phyloP scores from a whole-genome alignment of 345 rosid species.

The Eucalyptus marginata region DNA sequence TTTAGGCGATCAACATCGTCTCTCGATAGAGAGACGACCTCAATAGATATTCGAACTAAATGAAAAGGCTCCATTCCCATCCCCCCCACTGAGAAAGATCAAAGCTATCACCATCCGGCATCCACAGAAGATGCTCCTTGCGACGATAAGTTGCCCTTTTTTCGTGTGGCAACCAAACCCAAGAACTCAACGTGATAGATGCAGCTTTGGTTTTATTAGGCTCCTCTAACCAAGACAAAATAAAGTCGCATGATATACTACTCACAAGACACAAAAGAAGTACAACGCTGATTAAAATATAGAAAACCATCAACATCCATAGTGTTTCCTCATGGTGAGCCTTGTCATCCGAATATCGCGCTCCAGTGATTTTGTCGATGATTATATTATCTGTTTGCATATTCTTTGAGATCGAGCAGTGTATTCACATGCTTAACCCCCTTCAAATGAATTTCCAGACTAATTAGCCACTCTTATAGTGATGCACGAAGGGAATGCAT shows the following conservation, averaged over 20 bases:
- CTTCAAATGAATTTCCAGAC: background rate
- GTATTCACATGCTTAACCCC: background rate
- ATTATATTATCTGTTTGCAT: background rate
- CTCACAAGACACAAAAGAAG: background rate
- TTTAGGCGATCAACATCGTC: background rate
- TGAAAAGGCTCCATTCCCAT: background rate
- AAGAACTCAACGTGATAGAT: background rate
- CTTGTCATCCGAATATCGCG: background rate
- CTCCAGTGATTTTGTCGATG: background rate
- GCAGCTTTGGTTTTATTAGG: background rate
- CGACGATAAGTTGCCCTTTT: background rate
- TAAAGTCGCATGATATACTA: background rate
- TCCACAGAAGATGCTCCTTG: background rate
- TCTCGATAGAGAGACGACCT: too few species aligned
- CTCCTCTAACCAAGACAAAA: background rate
- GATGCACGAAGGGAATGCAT: background rate
- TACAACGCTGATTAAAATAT: background rate
- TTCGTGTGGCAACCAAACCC: background rate
- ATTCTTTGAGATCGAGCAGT: background rate
- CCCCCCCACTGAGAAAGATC: background rate
- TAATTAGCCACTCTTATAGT: background rate
- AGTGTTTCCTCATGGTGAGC: background rate
- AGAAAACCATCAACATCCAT: background rate
- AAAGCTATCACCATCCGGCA: background rate
- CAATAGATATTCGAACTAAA: background rate